Evolutionary conservation across 2,329 filamentous ascomycete genomes (phyloP).

Genomic region (Aspergillus ustus): DNA sequence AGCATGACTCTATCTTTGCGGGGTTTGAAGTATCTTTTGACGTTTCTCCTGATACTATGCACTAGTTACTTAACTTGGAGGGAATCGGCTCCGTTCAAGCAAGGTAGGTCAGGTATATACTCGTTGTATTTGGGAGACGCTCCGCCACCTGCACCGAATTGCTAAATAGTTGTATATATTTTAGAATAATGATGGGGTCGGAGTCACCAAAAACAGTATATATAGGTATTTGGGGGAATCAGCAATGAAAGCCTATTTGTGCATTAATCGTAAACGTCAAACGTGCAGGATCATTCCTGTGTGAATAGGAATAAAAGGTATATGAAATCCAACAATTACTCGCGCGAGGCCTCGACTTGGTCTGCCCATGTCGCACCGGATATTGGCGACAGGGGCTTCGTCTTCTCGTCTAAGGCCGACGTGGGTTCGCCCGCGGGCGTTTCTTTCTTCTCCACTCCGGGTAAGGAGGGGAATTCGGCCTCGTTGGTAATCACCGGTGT

Average conservation of each 20-base stretch:
- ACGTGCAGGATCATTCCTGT: background rate
- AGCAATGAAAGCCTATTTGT: background rate
- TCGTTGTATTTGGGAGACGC: no score
- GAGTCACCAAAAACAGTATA: background rate
- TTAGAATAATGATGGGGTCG: background rate
- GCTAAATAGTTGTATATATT: background rate
- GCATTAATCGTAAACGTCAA: constrained; percentile 3
- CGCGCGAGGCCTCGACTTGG: constrained; percentile 33
- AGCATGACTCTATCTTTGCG: background rate
- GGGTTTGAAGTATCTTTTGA: background rate
- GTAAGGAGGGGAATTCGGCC: constrained; percentile 42
- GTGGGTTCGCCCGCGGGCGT: constrained; percentile 13
- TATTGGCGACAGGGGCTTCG: constrained; percentile 33
- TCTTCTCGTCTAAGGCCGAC: constrained; percentile 27
- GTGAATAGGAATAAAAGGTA: background rate
- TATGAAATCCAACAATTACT: background rate
- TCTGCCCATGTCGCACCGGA: constrained; percentile 40
- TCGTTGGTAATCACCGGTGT: constrained; percentile 35
- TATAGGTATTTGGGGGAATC: constrained; percentile 6
- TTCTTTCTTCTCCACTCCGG: constrained; percentile 31
- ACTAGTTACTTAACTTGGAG: no score
- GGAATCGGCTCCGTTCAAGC: no score
- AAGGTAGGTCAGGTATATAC: no score
- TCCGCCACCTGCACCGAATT: no score
- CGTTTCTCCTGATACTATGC: background rate